Conservation (phyloP, 176 grass and related monocot genomes). For the Carex kokanica region DNA sequence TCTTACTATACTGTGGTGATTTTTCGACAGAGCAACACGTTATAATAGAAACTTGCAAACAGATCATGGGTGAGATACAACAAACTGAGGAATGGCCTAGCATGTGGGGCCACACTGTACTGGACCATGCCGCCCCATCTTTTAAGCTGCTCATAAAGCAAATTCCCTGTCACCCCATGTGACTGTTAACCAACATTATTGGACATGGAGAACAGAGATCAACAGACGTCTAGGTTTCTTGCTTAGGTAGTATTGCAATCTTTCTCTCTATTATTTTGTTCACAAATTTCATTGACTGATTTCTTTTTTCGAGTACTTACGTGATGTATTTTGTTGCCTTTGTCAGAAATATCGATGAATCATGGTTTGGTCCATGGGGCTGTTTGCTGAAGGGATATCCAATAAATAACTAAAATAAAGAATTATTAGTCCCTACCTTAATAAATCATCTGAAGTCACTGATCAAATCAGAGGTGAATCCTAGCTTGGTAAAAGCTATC, state of each 20-base stretch:
- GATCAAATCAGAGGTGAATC: slow-evolving; percentile 37
- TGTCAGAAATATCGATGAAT: slow-evolving; percentile 63
- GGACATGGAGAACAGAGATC: slow-evolving; percentile 62
- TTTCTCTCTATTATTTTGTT: neutral
- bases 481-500: slow-evolving; percentile 50
- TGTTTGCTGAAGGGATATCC: slow-evolving; percentile 67
- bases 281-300: neutral
- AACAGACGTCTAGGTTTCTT: slow-evolving; percentile 46
- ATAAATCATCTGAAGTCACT: slow-evolving; percentile 39
- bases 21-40: slow-evolving; percentile 44
- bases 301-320: slow-evolving; percentile 19
- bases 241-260: slow-evolving; percentile 57
- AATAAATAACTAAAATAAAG: slow-evolving; percentile 33
- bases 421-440: slow-evolving; percentile 36
- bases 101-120: slow-evolving; percentile 62
- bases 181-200: slow-evolving; percentile 41
- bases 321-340: slow-evolving; percentile 7
- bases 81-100: slow-evolving; percentile 55
- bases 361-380: slow-evolving; percentile 88
- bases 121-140: slow-evolving; percentile 55
- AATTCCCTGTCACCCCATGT: slow-evolving; percentile 48
- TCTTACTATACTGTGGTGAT: slow-evolving; percentile 16
- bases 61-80: slow-evolving; percentile 17
- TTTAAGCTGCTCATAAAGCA: slow-evolving; percentile 64
- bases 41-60: slow-evolving; percentile 30